A percentile compares a stretch with the other conserved stretches of the same genome.
Conservation (phyloP, 306 rosid genomes). For the Cyamopsis tetragonoloba region DNA sequence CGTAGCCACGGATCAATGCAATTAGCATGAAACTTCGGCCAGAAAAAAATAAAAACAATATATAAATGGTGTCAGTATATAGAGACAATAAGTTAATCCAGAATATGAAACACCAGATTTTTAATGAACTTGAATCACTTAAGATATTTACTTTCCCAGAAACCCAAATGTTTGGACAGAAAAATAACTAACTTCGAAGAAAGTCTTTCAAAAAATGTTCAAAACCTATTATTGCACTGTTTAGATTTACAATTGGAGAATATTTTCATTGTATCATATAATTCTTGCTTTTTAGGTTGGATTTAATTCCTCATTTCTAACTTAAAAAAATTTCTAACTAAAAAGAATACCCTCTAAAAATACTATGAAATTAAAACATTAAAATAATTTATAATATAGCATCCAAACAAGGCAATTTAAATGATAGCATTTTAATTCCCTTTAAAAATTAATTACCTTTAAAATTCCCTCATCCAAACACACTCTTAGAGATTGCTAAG, state of each 20-base stretch:
- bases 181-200: neutral
- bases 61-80: neutral
- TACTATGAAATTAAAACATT: no score
- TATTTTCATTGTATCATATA: neutral
- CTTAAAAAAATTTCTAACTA: no score
- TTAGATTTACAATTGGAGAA: neutral
- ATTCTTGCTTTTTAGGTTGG: no score
- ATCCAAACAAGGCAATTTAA: no score
- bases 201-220: neutral
- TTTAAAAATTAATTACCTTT: no score
- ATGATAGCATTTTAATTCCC: no score
- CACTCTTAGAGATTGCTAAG: neutral
- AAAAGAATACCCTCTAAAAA: no score
- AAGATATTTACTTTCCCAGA: neutral
- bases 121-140: neutral
- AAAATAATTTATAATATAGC: no score
- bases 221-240: neutral
- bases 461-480: no score
- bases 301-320: no score
- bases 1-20: constrained; percentile 96
- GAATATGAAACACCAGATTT: neutral
- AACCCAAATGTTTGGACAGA: neutral
- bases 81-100: neutral
- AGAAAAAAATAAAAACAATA: constrained; percentile 10
- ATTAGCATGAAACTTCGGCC: constrained; percentile 71